A percentile compares a stretch with the other conserved stretches of the same genome.
These are phyloP conservation scores for Fusarium sp. DNA, from an alignment of 2,329 filamentous ascomycete genomes.

Conservation along the genomic window DNA sequence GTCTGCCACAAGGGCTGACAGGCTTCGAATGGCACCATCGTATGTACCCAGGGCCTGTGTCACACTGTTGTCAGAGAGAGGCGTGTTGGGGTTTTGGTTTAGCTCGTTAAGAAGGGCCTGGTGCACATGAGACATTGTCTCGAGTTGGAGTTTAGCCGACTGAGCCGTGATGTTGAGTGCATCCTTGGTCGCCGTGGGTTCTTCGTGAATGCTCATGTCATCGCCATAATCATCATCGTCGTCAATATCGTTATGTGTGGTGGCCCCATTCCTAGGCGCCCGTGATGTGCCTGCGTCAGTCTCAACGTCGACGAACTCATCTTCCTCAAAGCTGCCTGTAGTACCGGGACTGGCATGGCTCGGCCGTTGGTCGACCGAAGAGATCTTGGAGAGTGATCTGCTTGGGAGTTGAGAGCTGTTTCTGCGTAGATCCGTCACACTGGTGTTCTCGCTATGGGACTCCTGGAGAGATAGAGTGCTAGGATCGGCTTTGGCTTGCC, in stretches of 20 bases:
- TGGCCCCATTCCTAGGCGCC: conserved; percentile 53
- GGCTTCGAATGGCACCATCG: conserved; percentile 87
- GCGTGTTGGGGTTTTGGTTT: conserved; percentile 74
- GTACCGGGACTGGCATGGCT: conserved; percentile 59
- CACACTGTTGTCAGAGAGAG: conserved; percentile 82
- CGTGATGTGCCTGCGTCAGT: conserved; percentile 60
- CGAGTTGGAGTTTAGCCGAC: conserved; percentile 91
- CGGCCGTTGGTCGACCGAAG: conserved; percentile 51
- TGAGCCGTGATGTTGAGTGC: conserved; percentile 98
- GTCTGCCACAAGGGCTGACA: conserved; percentile 87
- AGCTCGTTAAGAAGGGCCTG: conserved; percentile 80
- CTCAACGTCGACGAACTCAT: conserved; percentile 64
- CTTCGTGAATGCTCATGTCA: conserved; percentile 81
- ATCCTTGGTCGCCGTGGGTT: conserved; percentile 83
- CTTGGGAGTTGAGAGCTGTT: conserved; percentile 61
- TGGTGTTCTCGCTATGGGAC: conserved; percentile 65
- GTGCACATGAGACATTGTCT: conserved; percentile 88
- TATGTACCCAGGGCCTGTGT: conserved; percentile 86
- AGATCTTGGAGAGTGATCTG: conserved; percentile 48
- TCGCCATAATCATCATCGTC: conserved; percentile 81
- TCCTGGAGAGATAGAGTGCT: conserved; percentile 63
- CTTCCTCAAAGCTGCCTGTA: conserved; percentile 65
- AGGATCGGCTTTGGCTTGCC: conserved; percentile 84
- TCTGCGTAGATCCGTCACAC: conserved; percentile 60
- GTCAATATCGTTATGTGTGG: conserved; percentile 64